These are phyloP conservation scores for Amesomyces nigricolor DNA, from an alignment of 2,329 filamentous ascomycete species.

Conservation along the genomic window DNA sequence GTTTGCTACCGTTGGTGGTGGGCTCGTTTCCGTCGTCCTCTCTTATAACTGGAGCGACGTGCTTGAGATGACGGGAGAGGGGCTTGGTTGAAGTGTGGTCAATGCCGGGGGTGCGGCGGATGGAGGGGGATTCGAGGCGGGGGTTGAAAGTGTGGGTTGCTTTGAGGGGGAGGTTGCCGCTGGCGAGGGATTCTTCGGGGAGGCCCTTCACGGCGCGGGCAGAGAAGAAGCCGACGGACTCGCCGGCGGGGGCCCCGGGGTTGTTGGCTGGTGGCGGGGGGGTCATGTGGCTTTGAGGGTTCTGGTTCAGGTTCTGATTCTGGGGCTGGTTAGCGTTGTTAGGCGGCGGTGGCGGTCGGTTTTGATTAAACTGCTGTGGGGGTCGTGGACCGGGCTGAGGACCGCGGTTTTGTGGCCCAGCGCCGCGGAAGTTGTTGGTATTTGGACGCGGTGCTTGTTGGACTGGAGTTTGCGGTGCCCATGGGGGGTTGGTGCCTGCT, in stretches of 20 bases:
- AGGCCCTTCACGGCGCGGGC: constrained; percentile 58
- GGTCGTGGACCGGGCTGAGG: constrained; percentile 14
- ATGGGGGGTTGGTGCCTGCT: constrained; percentile 29
- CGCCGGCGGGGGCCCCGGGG: constrained; percentile 25
- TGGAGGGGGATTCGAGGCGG: constrained; percentile 72
- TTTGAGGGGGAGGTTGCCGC: constrained; percentile 38
- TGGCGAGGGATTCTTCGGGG: constrained; percentile 42
- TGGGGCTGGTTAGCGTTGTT: constrained; percentile 10
- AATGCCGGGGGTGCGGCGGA: constrained; percentile 81
- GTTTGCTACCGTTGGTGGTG: background rate
- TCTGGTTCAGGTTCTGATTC: constrained; percentile 13
- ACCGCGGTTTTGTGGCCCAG: constrained; percentile 18
- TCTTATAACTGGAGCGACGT: constrained; percentile 40
- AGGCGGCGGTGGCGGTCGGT: constrained; percentile 12
- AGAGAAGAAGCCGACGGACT: constrained; percentile 62
- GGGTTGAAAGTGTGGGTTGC: constrained; percentile 62
- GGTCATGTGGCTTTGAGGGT: constrained; percentile 29
- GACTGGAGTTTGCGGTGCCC: constrained; percentile 25
- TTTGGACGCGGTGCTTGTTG: constrained; percentile 21
- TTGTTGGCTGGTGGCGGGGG: constrained; percentile 21
- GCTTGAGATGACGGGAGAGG: constrained; percentile 52
- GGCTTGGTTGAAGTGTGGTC: constrained; percentile 76
- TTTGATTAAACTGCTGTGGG: constrained; percentile 25
- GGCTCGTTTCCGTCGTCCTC: background rate
- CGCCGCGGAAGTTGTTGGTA: constrained; percentile 19